phyloP scores from a whole-genome alignment of 75 land plant genomes.

The Pinus tabuliformis region DNA sequence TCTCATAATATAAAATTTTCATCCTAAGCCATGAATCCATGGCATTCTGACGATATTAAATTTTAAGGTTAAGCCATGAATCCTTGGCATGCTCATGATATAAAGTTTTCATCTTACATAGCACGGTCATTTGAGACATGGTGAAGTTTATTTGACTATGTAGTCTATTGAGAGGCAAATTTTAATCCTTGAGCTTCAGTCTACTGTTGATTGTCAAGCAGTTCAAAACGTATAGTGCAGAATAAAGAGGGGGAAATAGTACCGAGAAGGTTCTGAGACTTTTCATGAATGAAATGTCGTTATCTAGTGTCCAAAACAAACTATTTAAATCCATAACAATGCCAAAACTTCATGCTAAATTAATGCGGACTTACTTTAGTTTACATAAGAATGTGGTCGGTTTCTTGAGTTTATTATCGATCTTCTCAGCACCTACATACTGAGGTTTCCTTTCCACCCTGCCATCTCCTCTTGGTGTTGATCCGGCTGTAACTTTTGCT shows the following conservation, averaged over 20 bases:
- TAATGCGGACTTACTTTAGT: constrained; percentile 64
- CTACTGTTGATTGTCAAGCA: background rate
- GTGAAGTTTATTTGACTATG: too few species aligned
- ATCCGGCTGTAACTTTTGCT: background rate
- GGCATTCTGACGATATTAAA: background rate
- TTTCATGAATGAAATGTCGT: too few species aligned
- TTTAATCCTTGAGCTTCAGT: too few species aligned
- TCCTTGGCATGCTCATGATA: background rate
- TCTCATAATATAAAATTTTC: background rate
- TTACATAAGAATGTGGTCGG: constrained; percentile 94
- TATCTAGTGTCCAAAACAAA: too few species aligned
- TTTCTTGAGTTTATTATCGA: constrained; percentile 81
- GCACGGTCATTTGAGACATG: too few species aligned
- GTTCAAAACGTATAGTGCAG: background rate
- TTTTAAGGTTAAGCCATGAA: background rate
- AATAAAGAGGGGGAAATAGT: background rate
- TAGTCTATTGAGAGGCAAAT: too few species aligned
- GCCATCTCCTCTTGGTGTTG: constrained; percentile 7
- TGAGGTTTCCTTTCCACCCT: constrained; percentile 50
- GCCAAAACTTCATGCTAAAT: background rate
- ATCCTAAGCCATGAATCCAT: background rate
- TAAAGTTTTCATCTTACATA: too few species aligned
- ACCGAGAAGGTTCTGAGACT: background rate
- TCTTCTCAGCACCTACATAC: constrained; percentile 54
- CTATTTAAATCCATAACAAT: background rate